phyloP scores from a whole-genome alignment of 768 basidiomycete genomes.

The Hypholoma fasciculare region DNA sequence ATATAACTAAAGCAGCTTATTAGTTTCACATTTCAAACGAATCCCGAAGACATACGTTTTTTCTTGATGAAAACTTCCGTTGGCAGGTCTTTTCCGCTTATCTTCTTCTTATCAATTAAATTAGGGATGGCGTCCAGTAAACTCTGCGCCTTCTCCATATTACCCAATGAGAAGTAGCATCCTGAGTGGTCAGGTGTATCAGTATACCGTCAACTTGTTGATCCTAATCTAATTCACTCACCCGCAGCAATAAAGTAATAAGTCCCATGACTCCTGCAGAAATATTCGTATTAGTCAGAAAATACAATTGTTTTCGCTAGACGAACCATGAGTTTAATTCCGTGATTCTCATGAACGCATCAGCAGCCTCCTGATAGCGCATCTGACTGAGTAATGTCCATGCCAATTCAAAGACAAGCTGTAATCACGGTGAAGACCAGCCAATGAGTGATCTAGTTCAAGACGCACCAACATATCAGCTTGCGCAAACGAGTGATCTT shows the following conservation, averaged over 20 bases:
- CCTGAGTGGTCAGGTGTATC: conserved; percentile 32
- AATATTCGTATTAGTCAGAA: background rate
- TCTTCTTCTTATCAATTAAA: conserved; percentile 57
- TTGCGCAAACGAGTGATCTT: conserved; percentile 60
- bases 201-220: background rate
- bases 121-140: conserved; percentile 64
- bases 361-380: conserved; percentile 66
- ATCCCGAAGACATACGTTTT: conserved; percentile 49
- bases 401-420: conserved; percentile 78
- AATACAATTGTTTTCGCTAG: too few relatives aligned
- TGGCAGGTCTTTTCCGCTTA: conserved; percentile 68
- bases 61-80: conserved; percentile 79
- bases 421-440: background rate
- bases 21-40: background rate
- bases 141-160: conserved; percentile 57
- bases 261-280: conserved; percentile 69
- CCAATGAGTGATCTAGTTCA: background rate
- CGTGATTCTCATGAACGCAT: conserved; percentile 62
- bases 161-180: conserved; percentile 59
- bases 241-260: conserved; percentile 80
- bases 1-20: conserved; percentile 50
- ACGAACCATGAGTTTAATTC: conserved; percentile 70
- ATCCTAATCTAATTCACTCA: conserved; percentile 13
- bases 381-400: conserved; percentile 71
- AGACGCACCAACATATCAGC: conserved; percentile 66